Conservation (phyloP, 768 basidiomycete genomes). For the Agaricus blazei region DNA sequence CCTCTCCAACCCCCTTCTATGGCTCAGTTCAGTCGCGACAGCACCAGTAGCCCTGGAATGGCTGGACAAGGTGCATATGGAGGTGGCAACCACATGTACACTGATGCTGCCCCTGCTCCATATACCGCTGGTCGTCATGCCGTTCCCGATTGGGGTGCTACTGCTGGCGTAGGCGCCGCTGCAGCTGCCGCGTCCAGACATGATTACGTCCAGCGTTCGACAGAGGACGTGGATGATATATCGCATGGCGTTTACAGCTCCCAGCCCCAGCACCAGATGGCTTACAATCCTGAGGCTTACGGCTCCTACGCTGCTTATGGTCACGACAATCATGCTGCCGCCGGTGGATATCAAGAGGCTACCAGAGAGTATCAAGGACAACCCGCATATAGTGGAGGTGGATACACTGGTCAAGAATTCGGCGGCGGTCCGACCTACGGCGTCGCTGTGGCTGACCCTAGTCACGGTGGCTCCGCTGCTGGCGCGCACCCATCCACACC, state of each 20-base stretch:
- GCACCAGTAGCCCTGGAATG: slow-evolving; percentile 26
- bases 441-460: slow-evolving; percentile 18
- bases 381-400: not conserved
- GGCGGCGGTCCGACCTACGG: slow-evolving; percentile 8
- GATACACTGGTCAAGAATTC: slow-evolving; percentile 18
- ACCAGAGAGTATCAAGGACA: slow-evolving; percentile 28
- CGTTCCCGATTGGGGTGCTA: slow-evolving; percentile 12
- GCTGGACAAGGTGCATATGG: slow-evolving; percentile 35
- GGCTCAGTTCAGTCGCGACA: too few relatives aligned
- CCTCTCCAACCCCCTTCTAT: too few relatives aligned
- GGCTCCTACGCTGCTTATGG: slow-evolving; percentile 34
- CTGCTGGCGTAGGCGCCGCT: not conserved
- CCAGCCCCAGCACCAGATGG: slow-evolving; percentile 31
- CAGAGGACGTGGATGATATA: slow-evolving; percentile 26
- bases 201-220: slow-evolving; percentile 28
- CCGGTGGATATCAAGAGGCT: slow-evolving; percentile 24
- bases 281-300: slow-evolving; percentile 40
- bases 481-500: slow-evolving; percentile 1
- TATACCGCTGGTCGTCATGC: slow-evolving; percentile 10
- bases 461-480: not conserved
- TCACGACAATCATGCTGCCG: slow-evolving; percentile 12
- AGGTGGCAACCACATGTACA: slow-evolving; percentile 32
- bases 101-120: slow-evolving; percentile 19
- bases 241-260: slow-evolving; percentile 35
- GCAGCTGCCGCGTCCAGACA: slow-evolving; percentile 23